Evolutionary conservation across 352 stramenopile genomes (phyloP).

Genomic region (Globisporangium nagaii): DNA sequence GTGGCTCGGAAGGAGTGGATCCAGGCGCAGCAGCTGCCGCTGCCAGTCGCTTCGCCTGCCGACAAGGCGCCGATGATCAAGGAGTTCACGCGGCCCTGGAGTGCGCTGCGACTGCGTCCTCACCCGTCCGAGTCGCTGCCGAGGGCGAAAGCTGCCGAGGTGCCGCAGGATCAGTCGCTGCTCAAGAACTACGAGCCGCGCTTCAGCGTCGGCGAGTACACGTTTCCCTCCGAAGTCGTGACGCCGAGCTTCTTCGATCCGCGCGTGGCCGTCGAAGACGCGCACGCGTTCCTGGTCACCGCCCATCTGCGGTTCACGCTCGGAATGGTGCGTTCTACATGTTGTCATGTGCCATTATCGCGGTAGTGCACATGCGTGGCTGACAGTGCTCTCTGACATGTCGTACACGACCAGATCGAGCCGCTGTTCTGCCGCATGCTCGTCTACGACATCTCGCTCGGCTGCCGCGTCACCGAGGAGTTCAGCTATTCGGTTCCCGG

Average conservation of each 20-base stretch:
- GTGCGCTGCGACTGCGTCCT: slow-evolving; percentile 16
- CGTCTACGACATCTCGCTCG: slow-evolving; percentile 54
- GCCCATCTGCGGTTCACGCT: slow-evolving; percentile 41
- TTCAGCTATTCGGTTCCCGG: slow-evolving; percentile 47
- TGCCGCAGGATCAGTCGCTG: slow-evolving; percentile 24
- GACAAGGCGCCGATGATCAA: slow-evolving; percentile 26
- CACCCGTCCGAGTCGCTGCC: not conserved
- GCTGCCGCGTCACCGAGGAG: slow-evolving; percentile 57
- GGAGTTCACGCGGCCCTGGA: slow-evolving; percentile 32
- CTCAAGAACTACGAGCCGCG: slow-evolving; percentile 68
- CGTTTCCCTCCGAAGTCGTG: slow-evolving; percentile 38
- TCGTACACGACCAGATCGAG: slow-evolving; percentile 35
- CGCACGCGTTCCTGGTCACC: slow-evolving; percentile 37
- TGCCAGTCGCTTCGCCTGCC: slow-evolving; percentile 14
- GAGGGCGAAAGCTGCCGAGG: not conserved
- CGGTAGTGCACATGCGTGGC: no score
- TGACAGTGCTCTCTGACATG: not conserved
- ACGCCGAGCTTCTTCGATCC: slow-evolving; percentile 35
- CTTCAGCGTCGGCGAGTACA: slow-evolving; percentile 27
- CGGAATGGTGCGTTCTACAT: slow-evolving; percentile 30
- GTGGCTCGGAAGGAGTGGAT: slow-evolving; percentile 3
- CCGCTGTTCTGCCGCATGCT: slow-evolving; percentile 49
- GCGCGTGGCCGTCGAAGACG: slow-evolving; percentile 42
- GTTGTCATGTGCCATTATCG: not conserved
- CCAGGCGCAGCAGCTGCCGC: slow-evolving; percentile 11